Percentiles rank a stretch among this genome's conserved stretches.
Evolutionary conservation across 2,329 filamentous ascomycete species (phyloP).

Genomic region (Lasiodiplodia sp.): DNA sequence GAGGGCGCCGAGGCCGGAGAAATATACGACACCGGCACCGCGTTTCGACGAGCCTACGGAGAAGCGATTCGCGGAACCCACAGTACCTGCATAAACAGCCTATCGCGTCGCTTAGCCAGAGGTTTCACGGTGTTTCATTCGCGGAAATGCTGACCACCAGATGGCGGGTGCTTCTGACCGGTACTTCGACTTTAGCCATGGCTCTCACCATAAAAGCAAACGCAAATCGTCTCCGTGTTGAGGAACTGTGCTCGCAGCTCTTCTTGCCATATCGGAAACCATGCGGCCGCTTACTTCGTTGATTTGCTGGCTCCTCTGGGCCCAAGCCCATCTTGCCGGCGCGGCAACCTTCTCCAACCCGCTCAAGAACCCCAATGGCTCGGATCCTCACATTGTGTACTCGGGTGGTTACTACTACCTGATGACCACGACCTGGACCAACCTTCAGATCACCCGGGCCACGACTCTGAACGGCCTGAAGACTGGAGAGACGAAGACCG

Average conservation of each 20-base stretch:
- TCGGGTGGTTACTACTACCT: slow-evolving; percentile 65
- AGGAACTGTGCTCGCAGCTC: slow-evolving; percentile 1
- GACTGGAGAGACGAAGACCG: slow-evolving; percentile 57
- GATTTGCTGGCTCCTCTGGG: slow-evolving; percentile 26
- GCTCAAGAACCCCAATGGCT: slow-evolving; percentile 58
- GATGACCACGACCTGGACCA: slow-evolving; percentile 63
- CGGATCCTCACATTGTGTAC: slow-evolving; percentile 62
- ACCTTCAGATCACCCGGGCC: slow-evolving; percentile 63
- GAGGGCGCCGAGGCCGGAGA: slow-evolving; percentile 17
- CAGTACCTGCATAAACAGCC: background rate
- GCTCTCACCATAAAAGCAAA: background rate
- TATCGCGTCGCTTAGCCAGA: background rate
- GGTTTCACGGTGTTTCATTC: background rate
- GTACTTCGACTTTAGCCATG: background rate
- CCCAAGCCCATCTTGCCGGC: slow-evolving; percentile 33
- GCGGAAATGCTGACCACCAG: slow-evolving; percentile 4
- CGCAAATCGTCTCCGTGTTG: background rate
- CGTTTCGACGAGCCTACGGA: slow-evolving; percentile 15
- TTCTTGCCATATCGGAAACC: background rate
- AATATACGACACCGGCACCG: slow-evolving; percentile 20
- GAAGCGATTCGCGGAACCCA: slow-evolving; percentile 21
- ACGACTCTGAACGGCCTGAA: slow-evolving; percentile 64
- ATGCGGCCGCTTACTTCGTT: slow-evolving; percentile 16
- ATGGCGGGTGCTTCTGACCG: background rate
- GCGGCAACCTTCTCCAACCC: slow-evolving; percentile 60